Evolutionary conservation across 495 filamentous ascomycete species (phyloP), one percentile per base, ranked within the genome.

Genomic region (Penicillium waksmanii): DNA sequence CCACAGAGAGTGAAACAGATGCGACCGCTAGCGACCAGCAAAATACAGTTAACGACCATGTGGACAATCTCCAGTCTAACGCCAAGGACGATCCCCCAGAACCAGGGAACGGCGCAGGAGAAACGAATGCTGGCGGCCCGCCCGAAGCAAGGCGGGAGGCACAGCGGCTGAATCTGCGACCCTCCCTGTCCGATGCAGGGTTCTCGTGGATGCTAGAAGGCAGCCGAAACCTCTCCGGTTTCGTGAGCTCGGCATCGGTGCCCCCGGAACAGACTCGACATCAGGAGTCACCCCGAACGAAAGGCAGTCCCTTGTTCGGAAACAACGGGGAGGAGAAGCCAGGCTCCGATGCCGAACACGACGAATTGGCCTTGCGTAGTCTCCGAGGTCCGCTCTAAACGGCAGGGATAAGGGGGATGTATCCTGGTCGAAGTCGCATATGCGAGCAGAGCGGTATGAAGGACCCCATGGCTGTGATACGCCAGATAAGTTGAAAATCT

Each of bases 181-280:
- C 68, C 51, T 69, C 68, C 44, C 79, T 98, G 15, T 88, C 92
- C 15, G 87, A 97, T 60, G 92, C 93, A 27, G 89, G 87, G 9
- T 97, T 97, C 69, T 89, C 93, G 11, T 98, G 93, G 93, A 98
- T 98, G 93, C 81, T 98, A n/a, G 85, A 81, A 25, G 77, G 83
- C 55, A 80, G 79, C 50, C 75, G 76, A 33, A 73, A 74, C 42
- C 71, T 79, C 25, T 81, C 77, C 11, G 73, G 70, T 38, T 83
- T 84, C 69, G 79, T 84, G 12, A 75, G 77, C 52, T 74, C 80
- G 12, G 73, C 73, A 27, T 81, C 81, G 23, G 71, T 78, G 21
- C 77, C 74, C 9, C 77, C 78, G 21, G 80, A 82, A 53, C 75
- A 78, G 64, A 76, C 72, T 55, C 73, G 80, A 46, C 73, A 75